These are phyloP conservation scores for Claviceps arundinis DNA, from an alignment of 2,329 filamentous ascomycete genomes.

Conservation along the genomic window DNA sequence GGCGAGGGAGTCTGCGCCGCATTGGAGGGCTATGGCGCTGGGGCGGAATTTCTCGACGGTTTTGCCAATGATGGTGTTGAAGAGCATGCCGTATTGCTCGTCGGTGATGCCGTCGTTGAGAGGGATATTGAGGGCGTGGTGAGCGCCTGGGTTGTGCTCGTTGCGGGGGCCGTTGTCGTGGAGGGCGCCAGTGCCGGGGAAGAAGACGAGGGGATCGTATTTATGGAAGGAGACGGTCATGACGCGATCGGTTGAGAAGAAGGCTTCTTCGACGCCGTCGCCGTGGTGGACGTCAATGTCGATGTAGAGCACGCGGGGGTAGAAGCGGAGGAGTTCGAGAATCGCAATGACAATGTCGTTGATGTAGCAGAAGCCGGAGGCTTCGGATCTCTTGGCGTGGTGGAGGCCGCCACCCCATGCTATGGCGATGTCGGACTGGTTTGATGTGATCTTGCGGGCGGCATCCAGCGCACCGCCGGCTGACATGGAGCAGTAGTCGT, in stretches of 20 bases:
- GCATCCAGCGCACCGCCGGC: conserved; percentile 84
- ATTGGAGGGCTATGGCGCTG: conserved; percentile 83
- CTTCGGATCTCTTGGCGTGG: conserved; percentile 88
- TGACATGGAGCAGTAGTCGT: conserved; percentile 89
- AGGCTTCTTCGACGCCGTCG: conserved; percentile 82
- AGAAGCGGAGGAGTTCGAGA: conserved; percentile 68
- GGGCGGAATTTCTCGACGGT: conserved; percentile 79
- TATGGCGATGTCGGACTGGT: conserved; percentile 87
- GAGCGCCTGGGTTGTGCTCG: conserved; percentile 74
- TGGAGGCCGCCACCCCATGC: conserved; percentile 96
- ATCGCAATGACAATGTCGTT: conserved; percentile 96
- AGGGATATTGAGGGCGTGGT: conserved; percentile 83
- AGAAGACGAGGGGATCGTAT: conserved; percentile 73
- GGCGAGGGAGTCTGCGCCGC: conserved; percentile 86
- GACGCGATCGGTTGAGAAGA: conserved; percentile 78
- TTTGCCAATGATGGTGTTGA: conserved; percentile 64
- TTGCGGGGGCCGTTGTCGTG: conserved; percentile 74
- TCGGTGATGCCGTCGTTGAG: conserved; percentile 86
- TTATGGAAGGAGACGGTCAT: conserved; percentile 96
- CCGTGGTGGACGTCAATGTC: conserved; percentile 90
- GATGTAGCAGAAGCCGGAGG: conserved; percentile 95
- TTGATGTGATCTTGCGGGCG: conserved; percentile 72
- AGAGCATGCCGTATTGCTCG: conserved; percentile 75
- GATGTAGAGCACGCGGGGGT: conserved; percentile 83
- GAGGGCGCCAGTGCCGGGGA: conserved; percentile 79